These are phyloP conservation scores for Catharanthus roseus DNA, from an alignment of 257 asterid genomes.

Conservation along the genomic window DNA sequence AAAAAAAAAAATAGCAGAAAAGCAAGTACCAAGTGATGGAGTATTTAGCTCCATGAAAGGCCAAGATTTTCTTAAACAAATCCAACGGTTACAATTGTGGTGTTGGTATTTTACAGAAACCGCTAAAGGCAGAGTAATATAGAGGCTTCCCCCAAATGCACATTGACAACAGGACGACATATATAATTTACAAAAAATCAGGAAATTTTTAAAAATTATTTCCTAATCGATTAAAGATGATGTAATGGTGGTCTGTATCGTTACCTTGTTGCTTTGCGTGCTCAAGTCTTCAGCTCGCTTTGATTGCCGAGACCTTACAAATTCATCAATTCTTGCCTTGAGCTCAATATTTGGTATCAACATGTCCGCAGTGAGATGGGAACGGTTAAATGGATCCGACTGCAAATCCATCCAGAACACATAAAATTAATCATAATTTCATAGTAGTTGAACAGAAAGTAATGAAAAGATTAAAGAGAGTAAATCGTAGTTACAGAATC, in stretches of 20 bases:
- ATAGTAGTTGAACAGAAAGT: neutral
- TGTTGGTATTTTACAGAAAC: too few species aligned
- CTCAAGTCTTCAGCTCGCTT: slow-evolving; percentile 42
- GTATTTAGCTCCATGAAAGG: too few species aligned
- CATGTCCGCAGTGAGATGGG: slow-evolving; percentile 88
- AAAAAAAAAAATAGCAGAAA: too few species aligned
- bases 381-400: slow-evolving; percentile 95
- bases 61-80: too few species aligned
- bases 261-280: slow-evolving; percentile 43
- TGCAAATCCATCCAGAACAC: slow-evolving; percentile 36
- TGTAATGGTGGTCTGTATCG: slow-evolving; percentile 63
- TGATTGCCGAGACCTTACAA: slow-evolving; percentile 45
- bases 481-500: slow-evolving; percentile 42
- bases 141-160: too few species aligned
- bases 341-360: slow-evolving; percentile 73
- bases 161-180: neutral
- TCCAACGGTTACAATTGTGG: too few species aligned
- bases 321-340: slow-evolving; percentile 77
- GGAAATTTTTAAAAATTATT: neutral
- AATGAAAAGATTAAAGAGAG: neutral
- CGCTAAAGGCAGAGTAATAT: too few species aligned
- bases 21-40: too few species aligned
- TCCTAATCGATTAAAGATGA: slow-evolving; percentile 59
- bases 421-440: neutral
- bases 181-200: slow-evolving; percentile 41